A percentile compares a stretch with the other conserved stretches of the same genome.
Conservation (phyloP, 2,329 filamentous ascomycete species). For the Dactylellina parvicollis region DNA sequence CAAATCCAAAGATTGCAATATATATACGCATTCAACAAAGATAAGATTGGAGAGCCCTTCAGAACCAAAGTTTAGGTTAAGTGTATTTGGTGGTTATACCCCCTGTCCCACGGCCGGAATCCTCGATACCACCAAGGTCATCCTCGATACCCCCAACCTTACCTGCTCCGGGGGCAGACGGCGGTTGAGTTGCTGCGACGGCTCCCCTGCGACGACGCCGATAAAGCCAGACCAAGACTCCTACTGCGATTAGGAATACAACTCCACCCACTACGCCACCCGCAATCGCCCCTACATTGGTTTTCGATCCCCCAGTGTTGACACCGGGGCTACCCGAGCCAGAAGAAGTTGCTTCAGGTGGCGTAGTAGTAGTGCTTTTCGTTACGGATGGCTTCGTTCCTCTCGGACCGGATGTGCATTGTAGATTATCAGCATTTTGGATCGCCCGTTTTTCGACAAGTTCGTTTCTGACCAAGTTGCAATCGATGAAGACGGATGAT, state of each 20-base stretch:
- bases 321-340: not conserved
- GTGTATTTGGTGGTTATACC: slow-evolving; percentile 21
- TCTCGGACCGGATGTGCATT: slow-evolving; percentile 25
- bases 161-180: not conserved
- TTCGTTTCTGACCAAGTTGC: slow-evolving; percentile 8
- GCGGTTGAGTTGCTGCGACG: not conserved
- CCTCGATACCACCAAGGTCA: slow-evolving; percentile 27
- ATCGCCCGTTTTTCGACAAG: slow-evolving; percentile 19
- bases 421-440: slow-evolving; percentile 14
- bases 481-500: slow-evolving; percentile 24
- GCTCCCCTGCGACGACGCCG: slow-evolving; percentile 59
- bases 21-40: too few species aligned
- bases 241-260: slow-evolving; percentile 62
- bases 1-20: too few species aligned
- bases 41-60: too few species aligned
- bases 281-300: slow-evolving; percentile 63
- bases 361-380: not conserved
- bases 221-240: slow-evolving; percentile 62
- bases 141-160: slow-evolving; percentile 21
- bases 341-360: not conserved
- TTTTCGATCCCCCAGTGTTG: slow-evolving; percentile 10
- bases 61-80: too few species aligned
- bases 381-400: slow-evolving; percentile 12
- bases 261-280: slow-evolving; percentile 66
- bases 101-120: slow-evolving; percentile 6